Conservation (phyloP, 441 rosid species). For the Melastoma candidum region DNA sequence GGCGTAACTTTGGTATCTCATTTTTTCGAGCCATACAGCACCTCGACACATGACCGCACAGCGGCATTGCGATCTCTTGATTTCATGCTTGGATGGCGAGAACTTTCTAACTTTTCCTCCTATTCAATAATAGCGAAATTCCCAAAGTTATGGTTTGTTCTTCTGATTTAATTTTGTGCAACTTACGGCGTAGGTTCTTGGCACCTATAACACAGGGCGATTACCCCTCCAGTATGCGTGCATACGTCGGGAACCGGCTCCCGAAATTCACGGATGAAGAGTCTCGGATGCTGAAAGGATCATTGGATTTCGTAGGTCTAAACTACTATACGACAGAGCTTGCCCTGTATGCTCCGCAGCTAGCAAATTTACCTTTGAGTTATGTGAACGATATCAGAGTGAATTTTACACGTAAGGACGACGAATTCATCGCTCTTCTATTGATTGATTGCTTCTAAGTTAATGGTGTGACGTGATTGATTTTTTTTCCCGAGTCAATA, state of each 20-base stretch:
- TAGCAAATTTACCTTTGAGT: background rate
- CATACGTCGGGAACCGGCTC: conserved; percentile 8
- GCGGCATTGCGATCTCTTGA: conserved; percentile 10
- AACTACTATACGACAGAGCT: conserved; percentile 6
- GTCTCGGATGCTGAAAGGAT: conserved; percentile 7
- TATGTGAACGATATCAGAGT: background rate
- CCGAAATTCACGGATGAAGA: conserved; percentile 9
- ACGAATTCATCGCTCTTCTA: background rate
- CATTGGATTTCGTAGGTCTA: conserved; percentile 8
- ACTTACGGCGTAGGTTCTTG: conserved; percentile 2
- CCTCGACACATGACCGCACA: background rate
- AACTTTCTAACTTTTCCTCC: too few relatives aligned
- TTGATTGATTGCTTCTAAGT: background rate
- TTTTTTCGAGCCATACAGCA: conserved; percentile 6
- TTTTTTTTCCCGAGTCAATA: background rate
- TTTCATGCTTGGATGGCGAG: conserved; percentile 13
- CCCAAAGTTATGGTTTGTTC: too few relatives aligned
- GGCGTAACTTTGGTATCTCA: conserved; percentile 6
- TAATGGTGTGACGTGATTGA: background rate
- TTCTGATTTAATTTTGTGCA: background rate
- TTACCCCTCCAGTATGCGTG: conserved; percentile 11
- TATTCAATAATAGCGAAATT: too few relatives aligned
- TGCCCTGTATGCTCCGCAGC: background rate
- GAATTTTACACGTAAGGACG: conserved; percentile 5
- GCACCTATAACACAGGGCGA: conserved; percentile 3